A percentile compares a stretch with the other conserved stretches of the same genome.
phyloP scores from a whole-genome alignment of 1,284 basidiomycete genomes.

The Malassezia pachydermatis region DNA sequence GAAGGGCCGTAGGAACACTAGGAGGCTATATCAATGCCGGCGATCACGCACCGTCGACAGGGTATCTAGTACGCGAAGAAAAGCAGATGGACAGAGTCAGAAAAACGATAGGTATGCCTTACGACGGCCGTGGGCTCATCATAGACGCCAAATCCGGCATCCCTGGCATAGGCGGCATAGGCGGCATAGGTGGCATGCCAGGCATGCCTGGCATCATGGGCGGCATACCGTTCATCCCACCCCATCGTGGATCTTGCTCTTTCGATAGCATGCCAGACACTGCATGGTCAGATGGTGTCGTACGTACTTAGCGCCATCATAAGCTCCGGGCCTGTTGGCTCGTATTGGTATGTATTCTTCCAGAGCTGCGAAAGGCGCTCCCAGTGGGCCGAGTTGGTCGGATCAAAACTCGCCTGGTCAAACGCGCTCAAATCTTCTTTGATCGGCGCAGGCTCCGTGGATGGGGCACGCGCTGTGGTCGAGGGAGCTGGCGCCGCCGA shows the following conservation, averaged over 20 bases:
- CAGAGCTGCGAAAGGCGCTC: conserved; percentile 14
- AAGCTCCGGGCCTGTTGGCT: conserved; percentile 15
- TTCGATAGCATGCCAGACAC: conserved; percentile 17
- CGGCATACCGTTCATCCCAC: conserved; percentile 7
- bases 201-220: conserved; percentile 8
- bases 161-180: conserved; percentile 12
- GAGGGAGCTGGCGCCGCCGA: background rate
- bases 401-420: conserved; percentile 20
- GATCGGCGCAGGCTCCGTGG: too few relatives aligned
- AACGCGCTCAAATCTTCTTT: conserved; percentile 15
- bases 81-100: too few relatives aligned
- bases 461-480: background rate
- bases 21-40: too few relatives aligned
- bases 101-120: too few relatives aligned
- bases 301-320: conserved; percentile 20
- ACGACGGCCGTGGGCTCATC: too few relatives aligned
- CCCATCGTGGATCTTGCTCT: conserved; percentile 14
- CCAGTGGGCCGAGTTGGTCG: conserved; percentile 18
- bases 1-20: too few relatives aligned
- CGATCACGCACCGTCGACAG: too few relatives aligned
- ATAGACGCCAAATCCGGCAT: too few relatives aligned
- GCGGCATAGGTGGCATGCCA: conserved; percentile 8
- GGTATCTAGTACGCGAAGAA: too few relatives aligned
- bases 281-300: background rate
- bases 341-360: conserved; percentile 19